Base-by-base conservation (phyloP, 305 asterid species). In the Fraxinus velutina region DNA sequence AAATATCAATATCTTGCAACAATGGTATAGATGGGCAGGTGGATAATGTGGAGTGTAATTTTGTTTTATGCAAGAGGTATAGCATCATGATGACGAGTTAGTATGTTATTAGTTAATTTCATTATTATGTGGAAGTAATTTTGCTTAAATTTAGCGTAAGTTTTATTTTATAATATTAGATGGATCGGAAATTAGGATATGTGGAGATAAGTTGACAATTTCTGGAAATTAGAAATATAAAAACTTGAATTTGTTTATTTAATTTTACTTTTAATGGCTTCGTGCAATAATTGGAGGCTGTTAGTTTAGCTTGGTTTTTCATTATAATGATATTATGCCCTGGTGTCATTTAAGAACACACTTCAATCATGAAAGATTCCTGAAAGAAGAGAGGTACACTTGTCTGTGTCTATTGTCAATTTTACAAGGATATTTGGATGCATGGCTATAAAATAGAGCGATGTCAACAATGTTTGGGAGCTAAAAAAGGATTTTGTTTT, bases 131-230 rank as follows among this genome's bases (percentile, higher is more conserved):
- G 33, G 74, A 27, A 5, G 74, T 68, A 27, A 68, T 68, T 29
- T 29, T 68, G 9, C 39, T 68, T 68, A 29, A 8, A 4, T 68
- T 9, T 68, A 68, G 36, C 74, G 9, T 29, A 29, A 29, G 7
- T 68, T 29, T 68, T 68, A 6, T 27, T 17, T 13, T 29, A 66
- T 66, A 27, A 10, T 66, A 66, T 10, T 66, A 27, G 73, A 27
- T 66, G 36, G 7, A 22, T 66, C 2, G 34, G 34, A 22, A 27
- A 71, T 32, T 24, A 22, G 36, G 73, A 64, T 13, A 10, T 30
- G 44, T 71, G 75, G 44, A 68, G 75, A 68, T 68, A 68, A 68
- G 42, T 68, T 30, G 74, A 68, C 39, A 68, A 29, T 30, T 68
- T 68, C 39, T 68, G 21, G 22, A 30, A 30, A 68, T 68, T 71